These are phyloP conservation scores for Diaporthe eres DNA, from an alignment of 2,329 filamentous ascomycete genomes.

Conservation along the genomic window DNA sequence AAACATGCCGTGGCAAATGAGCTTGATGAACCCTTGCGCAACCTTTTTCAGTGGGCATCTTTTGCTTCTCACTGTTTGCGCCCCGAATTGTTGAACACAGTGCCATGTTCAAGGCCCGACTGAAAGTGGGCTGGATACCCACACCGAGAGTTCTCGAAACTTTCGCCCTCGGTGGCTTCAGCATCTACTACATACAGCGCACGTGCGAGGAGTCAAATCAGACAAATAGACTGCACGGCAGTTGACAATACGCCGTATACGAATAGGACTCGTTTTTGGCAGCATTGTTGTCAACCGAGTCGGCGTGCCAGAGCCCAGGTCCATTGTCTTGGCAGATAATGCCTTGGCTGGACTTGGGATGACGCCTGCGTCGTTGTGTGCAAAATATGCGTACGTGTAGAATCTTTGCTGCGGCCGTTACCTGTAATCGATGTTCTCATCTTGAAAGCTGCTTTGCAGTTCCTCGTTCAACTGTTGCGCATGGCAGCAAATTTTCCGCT, in stretches of 20 bases:
- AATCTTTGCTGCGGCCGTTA: neutral
- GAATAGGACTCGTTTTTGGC: neutral
- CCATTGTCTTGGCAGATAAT: slow-evolving; percentile 9
- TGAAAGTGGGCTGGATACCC: neutral
- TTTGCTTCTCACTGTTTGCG: neutral
- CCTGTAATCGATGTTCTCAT: neutral
- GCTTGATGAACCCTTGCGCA: slow-evolving; percentile 20
- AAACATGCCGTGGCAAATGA: slow-evolving; percentile 5
- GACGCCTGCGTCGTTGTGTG: neutral
- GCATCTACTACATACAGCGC: neutral
- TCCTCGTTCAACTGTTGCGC: neutral
- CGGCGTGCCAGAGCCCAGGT: neutral
- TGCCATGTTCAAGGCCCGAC: neutral
- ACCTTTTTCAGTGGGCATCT: slow-evolving; percentile 22
- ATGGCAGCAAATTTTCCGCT: neutral
- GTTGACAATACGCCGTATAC: neutral
- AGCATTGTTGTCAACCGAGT: slow-evolving; percentile 11
- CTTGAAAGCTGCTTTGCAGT: neutral
- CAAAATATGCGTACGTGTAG: neutral
- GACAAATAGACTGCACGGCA: neutral
- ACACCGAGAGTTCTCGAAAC: neutral
- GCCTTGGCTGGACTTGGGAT: slow-evolving; percentile 5
- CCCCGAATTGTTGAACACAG: neutral
- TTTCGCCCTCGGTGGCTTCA: neutral
- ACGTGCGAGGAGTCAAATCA: neutral